A percentile compares a stretch with the other conserved stretches of the same genome.
Conservation (phyloP, 805 yeast species). For the Tetrapisispora namnaoensis region DNA sequence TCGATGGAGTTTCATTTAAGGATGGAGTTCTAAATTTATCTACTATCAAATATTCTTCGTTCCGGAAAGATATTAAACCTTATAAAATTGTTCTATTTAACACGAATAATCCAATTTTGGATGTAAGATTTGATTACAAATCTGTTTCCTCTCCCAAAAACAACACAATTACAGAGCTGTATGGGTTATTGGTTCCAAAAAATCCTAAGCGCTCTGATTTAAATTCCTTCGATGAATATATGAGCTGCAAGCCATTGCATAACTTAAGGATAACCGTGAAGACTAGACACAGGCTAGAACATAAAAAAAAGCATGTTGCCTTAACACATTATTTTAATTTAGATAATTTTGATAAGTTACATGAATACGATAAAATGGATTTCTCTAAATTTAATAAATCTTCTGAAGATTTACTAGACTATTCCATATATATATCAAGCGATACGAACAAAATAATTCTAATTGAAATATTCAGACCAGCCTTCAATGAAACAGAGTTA, state of each 20-base stretch:
- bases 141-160: constrained; percentile 19
- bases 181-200: constrained; percentile 15
- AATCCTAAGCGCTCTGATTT: constrained; percentile 5
- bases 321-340: constrained; percentile 28
- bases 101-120: constrained; percentile 19
- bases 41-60: constrained; percentile 25
- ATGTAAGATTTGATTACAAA: constrained; percentile 21
- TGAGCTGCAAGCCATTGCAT: constrained; percentile 14
- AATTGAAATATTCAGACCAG: constrained; percentile 43
- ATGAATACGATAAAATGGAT: constrained; percentile 26
- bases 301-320: constrained; percentile 22
- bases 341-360: constrained; percentile 14
- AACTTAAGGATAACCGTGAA: constrained; percentile 31
- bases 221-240: constrained; percentile 9
- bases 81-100: constrained; percentile 16
- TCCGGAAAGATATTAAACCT: constrained; percentile 13
- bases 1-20: background rate
- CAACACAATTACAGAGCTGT: constrained; percentile 25
- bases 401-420: constrained; percentile 34
- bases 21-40: constrained; percentile 23
- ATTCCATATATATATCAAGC: constrained; percentile 39
- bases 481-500: constrained; percentile 37
- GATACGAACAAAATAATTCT: constrained; percentile 40
- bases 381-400: constrained; percentile 9
- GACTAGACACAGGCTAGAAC: constrained; percentile 19